Conservation (phyloP, 805 yeast genomes). For the Yarrowia keelungensis region DNA sequence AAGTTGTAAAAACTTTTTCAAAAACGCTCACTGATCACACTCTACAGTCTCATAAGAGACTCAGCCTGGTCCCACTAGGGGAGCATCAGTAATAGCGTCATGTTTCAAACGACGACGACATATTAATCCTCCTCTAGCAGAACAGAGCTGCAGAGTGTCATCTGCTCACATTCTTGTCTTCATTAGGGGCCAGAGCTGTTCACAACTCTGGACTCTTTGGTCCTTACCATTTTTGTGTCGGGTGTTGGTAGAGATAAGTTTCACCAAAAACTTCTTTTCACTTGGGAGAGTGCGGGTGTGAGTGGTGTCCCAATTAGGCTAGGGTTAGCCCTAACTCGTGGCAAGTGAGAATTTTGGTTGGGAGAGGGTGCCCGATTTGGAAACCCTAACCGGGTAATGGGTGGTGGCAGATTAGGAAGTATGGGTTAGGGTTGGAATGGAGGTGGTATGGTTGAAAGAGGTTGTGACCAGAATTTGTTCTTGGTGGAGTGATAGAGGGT, state of each 20-base stretch:
- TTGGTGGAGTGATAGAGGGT: too few relatives aligned
- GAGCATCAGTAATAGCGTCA: slow-evolving; percentile 21
- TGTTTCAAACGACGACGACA: too few relatives aligned
- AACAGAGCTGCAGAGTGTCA: slow-evolving; percentile 35
- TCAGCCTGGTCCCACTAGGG: slow-evolving; percentile 39
- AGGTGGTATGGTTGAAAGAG: too few relatives aligned
- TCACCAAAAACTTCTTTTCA: slow-evolving; percentile 28
- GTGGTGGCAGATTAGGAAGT: too few relatives aligned
- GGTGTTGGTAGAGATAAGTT: slow-evolving; percentile 32
- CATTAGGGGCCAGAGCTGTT: slow-evolving; percentile 25
- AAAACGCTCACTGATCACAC: slow-evolving; percentile 42
- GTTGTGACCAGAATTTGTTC: too few relatives aligned
- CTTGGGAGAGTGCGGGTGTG: slow-evolving; percentile 4
- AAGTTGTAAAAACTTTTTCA: slow-evolving; percentile 4
- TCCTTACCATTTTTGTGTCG: slow-evolving; percentile 39
- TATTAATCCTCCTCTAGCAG: slow-evolving; percentile 38
- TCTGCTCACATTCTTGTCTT: slow-evolving; percentile 13
- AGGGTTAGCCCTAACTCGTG: slow-evolving; percentile 36
- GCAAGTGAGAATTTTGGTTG: background rate
- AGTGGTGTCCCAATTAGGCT: slow-evolving; percentile 38
- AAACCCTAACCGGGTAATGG: background rate
- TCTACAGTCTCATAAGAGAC: slow-evolving; percentile 48
- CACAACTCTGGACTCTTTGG: slow-evolving; percentile 21
- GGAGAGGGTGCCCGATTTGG: background rate
- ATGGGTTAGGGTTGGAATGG: too few relatives aligned